Evolutionary conservation across 164 flowering plant species (phyloP).

Genomic region (Brasenia schreberi): DNA sequence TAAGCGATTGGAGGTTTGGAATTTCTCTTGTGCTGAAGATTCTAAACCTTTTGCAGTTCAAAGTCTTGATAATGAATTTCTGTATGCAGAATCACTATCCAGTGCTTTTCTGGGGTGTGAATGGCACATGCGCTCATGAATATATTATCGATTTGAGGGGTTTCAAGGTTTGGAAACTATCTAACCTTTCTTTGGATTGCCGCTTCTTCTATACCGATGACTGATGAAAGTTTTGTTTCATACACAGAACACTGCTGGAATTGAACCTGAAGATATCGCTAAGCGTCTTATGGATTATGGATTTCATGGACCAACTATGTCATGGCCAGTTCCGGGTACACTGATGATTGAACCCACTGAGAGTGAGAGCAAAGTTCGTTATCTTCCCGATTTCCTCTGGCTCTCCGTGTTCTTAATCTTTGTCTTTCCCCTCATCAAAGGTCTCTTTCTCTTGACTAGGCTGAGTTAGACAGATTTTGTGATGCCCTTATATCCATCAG

Average conservation of each 20-base stretch:
- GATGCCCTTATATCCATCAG: slow-evolving; percentile 93
- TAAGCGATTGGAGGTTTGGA: slow-evolving; percentile 78
- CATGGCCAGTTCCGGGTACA: slow-evolving; percentile 99
- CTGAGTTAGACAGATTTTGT: slow-evolving; percentile 91
- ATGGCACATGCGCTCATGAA: slow-evolving; percentile 95
- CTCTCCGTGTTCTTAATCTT: neutral
- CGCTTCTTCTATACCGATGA: neutral
- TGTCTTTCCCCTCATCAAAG: neutral
- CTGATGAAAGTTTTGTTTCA: neutral
- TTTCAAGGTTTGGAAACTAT: slow-evolving; percentile 51
- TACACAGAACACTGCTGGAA: slow-evolving; percentile 76
- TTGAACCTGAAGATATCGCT: slow-evolving; percentile 97
- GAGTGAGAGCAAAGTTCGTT: slow-evolving; percentile 92
- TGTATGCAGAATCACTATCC: slow-evolving; percentile 71
- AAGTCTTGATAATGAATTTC: neutral
- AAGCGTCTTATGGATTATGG: slow-evolving; percentile 98
- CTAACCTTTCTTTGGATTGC: neutral
- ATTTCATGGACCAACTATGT: slow-evolving; percentile 97
- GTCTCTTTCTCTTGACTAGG: slow-evolving; percentile 32
- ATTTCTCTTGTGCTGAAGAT: neutral
- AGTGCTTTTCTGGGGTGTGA: slow-evolving; percentile 95
- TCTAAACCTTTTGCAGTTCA: neutral
- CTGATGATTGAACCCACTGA: slow-evolving; percentile 99
- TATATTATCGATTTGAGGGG: slow-evolving; percentile 90
- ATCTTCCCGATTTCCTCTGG: neutral